Conservation (phyloP, 2,329 filamentous ascomycete species). For the Penicillium sp. region DNA sequence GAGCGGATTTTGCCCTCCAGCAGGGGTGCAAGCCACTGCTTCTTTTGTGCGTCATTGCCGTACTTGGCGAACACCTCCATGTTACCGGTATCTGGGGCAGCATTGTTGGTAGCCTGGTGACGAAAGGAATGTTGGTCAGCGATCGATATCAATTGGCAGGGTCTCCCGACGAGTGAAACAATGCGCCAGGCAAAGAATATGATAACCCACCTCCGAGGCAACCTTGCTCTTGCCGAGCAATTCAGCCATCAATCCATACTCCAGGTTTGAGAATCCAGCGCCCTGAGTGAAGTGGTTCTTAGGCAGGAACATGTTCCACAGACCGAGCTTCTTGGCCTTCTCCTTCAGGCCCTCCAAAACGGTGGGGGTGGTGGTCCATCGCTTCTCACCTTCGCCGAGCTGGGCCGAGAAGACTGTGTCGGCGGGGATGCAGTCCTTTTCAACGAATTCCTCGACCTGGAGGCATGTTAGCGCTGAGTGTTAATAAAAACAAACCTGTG, state of each 20-base stretch:
- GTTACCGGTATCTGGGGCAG: slow-evolving; percentile 85
- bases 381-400: slow-evolving; percentile 62
- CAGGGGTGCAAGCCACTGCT: slow-evolving; percentile 69
- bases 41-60: slow-evolving; percentile 75
- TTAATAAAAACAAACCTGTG: not conserved
- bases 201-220: slow-evolving; percentile 57
- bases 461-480: not conserved
- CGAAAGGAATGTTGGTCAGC: not conserved
- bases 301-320: slow-evolving; percentile 98
- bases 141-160: not conserved
- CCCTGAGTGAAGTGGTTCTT: slow-evolving; percentile 93
- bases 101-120: slow-evolving; percentile 68
- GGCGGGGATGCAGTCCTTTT: slow-evolving; percentile 85
- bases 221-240: slow-evolving; percentile 76
- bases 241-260: slow-evolving; percentile 97
- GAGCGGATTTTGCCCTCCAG: slow-evolving; percentile 78
- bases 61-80: slow-evolving; percentile 95
- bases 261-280: slow-evolving; percentile 85
- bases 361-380: slow-evolving; percentile 71
- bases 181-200: slow-evolving; percentile 4
- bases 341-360: slow-evolving; percentile 83
- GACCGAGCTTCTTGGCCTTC: slow-evolving; percentile 69
- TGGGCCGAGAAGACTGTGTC: slow-evolving; percentile 73
- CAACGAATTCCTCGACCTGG: slow-evolving; percentile 85
- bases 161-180: not conserved